Evolutionary conservation across 257 asterid species (phyloP).

Genomic region (Coffea canephora): DNA sequence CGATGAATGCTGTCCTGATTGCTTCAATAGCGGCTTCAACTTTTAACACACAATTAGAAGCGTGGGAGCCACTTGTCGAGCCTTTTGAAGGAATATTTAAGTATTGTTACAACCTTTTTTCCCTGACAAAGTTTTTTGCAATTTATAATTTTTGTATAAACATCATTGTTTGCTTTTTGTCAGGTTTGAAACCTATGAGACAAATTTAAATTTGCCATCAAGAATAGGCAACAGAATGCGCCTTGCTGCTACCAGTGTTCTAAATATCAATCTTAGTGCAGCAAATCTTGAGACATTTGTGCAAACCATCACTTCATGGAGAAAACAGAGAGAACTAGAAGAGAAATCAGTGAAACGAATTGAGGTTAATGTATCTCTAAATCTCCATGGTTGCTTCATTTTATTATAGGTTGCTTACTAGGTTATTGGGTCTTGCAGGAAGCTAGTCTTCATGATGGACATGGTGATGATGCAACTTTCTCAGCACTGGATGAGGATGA

Average conservation of each 20-base stretch:
- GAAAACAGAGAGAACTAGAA: constrained; percentile 88
- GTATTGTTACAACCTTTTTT: constrained; percentile 36
- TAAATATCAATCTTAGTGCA: constrained; percentile 81
- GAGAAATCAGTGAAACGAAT: constrained; percentile 67
- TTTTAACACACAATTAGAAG: constrained; percentile 82
- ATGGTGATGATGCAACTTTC: constrained; percentile 45
- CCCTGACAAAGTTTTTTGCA: background rate
- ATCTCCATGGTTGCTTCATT: background rate
- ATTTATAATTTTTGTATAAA: background rate
- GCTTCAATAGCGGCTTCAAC: constrained; percentile 93
- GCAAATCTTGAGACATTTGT: constrained; percentile 79
- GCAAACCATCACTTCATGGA: constrained; percentile 80
- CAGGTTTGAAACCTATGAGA: constrained; percentile 92
- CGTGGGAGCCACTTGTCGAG: constrained; percentile 99
- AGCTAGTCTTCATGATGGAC: constrained; percentile 49
- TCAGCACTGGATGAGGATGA: constrained; percentile 91
- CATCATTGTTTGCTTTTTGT: constrained; percentile 13
- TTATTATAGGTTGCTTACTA: constrained; percentile 18
- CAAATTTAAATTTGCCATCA: constrained; percentile 51
- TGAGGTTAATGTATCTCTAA: constrained; percentile 47
- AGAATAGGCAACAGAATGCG: constrained; percentile 78
- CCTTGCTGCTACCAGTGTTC: constrained; percentile 76
- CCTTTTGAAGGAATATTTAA: constrained; percentile 97
- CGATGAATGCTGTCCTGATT: constrained; percentile 85
- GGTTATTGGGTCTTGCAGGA: constrained; percentile 49